Evolutionary conservation across 441 rosid genomes (phyloP), one percentile per base, ranked within the genome.

Genomic region (Biscutella laevigata): DNA sequence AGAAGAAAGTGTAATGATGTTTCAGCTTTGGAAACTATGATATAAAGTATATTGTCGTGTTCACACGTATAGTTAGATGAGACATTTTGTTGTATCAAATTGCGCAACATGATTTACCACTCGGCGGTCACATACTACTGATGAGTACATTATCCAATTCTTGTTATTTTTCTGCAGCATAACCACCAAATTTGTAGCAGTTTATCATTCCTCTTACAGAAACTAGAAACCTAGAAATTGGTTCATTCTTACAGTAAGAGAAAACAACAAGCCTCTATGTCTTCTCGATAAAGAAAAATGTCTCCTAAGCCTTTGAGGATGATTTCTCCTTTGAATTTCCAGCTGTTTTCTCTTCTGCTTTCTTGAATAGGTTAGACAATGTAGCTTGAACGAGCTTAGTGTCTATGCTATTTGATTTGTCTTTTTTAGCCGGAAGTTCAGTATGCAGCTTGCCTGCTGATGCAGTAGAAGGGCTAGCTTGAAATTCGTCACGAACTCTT

Each of bases 311-410:
- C 22, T 59, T 66, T 32, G 51, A 46, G 22, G 61, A 46, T 36
- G 61, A 46, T 38, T 38, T 59, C 21, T 28, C 11, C 66, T 59
- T 66, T 17, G 66, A 66, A 25, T 50, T 38, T 3, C 61, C 61
- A 52, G 50, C 57, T 44, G 57, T 52, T 66, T 80, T 81, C 61
- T 81, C 62, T 53, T 74, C 86, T 37, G 69, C 88, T 71, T 83
- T 91, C 64, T 79, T 88, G 72, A 88, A 85, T 50, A 91, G 57
- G 27, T 88, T 76, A 40, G 91, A 69, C 56, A 88, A 75, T 3
- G 91, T 82, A 14, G 91, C 62, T 74, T 91, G 98, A 67, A 88
- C 86, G 34, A 91, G 84, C 51, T 83, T 73, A 66, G 73, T 63
- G 26, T 53, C 74, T 61, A 54, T 73, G 57, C 38, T 32, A 17